These are phyloP conservation scores for Penicillium sp. DNA, from an alignment of 2,329 filamentous ascomycete genomes.

Conservation along the genomic window DNA sequence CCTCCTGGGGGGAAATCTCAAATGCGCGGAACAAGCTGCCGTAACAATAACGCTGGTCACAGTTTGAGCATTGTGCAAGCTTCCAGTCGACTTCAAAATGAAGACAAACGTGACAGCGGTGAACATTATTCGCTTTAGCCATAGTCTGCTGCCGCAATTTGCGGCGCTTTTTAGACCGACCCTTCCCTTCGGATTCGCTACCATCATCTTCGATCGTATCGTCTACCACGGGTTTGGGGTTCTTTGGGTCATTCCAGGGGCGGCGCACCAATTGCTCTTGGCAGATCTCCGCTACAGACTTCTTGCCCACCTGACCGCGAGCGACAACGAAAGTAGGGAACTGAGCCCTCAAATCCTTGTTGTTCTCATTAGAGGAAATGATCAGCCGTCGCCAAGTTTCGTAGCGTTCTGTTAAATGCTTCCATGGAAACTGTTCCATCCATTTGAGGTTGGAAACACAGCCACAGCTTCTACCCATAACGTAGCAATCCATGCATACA, in stretches of 20 bases:
- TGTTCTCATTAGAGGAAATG: constrained; percentile 66
- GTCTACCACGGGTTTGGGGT: constrained; percentile 51
- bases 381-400: constrained; percentile 80
- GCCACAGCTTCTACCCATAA: constrained; percentile 90
- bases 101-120: constrained; percentile 76
- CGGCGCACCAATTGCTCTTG: constrained; percentile 79
- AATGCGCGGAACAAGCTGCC: constrained; percentile 90
- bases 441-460: constrained; percentile 83
- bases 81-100: constrained; percentile 80
- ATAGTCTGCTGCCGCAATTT: constrained; percentile 53
- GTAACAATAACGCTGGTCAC: constrained; percentile 80
- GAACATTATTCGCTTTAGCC: constrained; percentile 52
- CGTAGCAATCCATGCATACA: constrained; percentile 96
- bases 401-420: constrained; percentile 71
- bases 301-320: constrained; percentile 65
- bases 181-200: constrained; percentile 58
- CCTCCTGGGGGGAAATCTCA: constrained; percentile 78
- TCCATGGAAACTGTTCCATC: constrained; percentile 92
- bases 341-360: constrained; percentile 53
- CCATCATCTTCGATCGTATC: constrained; percentile 32
- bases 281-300: constrained; percentile 86
- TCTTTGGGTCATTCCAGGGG: constrained; percentile 74
- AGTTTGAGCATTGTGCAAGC: constrained; percentile 75
- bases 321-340: constrained; percentile 65
- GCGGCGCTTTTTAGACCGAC: constrained; percentile 61